Conservation (phyloP, 2,329 filamentous ascomycete species). For the Colletotrichum sp. region DNA sequence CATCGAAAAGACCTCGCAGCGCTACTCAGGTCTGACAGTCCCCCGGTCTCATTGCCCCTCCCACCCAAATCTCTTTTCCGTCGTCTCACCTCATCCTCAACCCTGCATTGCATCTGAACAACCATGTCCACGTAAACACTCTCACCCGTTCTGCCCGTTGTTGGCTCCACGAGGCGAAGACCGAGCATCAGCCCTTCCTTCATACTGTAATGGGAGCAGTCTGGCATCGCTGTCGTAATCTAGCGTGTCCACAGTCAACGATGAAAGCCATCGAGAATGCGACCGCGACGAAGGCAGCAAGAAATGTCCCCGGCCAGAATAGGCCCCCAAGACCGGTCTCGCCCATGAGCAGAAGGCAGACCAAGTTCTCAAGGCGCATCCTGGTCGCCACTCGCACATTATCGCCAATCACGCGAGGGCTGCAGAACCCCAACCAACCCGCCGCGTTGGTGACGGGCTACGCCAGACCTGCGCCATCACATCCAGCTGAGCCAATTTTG, state of each 20-base stretch:
- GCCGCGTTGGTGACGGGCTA: neutral
- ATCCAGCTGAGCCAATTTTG: conserved; percentile 10
- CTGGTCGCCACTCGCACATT: neutral
- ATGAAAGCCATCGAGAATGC: neutral
- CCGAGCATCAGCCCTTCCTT: neutral
- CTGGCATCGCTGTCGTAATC: neutral
- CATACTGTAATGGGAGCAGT: neutral
- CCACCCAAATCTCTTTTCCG: neutral
- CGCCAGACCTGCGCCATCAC: conserved; percentile 16
- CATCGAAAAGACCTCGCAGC: neutral
- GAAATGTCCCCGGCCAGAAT: neutral
- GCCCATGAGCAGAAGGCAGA: neutral
- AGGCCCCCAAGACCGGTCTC: neutral
- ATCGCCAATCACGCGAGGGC: neutral
- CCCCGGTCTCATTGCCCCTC: neutral
- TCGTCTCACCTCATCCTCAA: conserved; percentile 21
- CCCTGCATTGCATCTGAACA: conserved; percentile 7
- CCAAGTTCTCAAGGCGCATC: neutral
- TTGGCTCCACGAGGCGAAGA: neutral
- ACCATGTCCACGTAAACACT: neutral
- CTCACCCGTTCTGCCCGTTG: neutral
- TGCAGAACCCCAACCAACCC: neutral
- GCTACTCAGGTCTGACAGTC: neutral
- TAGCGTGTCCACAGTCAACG: neutral
- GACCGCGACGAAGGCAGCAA: neutral